Conservation (phyloP, 345 rosid species). For the Murraya paniculata region DNA sequence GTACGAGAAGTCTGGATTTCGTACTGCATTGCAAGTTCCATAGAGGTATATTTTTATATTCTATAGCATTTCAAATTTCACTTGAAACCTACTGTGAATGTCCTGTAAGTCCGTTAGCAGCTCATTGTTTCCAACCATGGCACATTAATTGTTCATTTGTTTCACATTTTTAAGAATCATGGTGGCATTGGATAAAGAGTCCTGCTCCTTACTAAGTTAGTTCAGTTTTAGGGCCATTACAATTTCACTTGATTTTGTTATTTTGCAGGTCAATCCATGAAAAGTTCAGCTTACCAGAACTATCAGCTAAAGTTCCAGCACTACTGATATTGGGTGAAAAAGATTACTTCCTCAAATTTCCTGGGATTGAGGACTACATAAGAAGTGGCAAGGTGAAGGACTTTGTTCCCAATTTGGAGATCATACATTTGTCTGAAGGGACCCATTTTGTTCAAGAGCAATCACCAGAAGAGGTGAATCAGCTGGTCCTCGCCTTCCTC, state of each 20-base stretch:
- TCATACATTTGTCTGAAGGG: constrained; percentile 46
- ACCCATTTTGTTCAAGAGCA: constrained; percentile 59
- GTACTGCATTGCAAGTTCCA: constrained; percentile 51
- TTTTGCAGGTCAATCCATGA: constrained; percentile 28
- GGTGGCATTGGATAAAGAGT: no score
- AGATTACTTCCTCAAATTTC: constrained; percentile 50
- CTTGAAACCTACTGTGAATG: background rate
- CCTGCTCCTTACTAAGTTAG: background rate
- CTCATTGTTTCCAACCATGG: background rate
- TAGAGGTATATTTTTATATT: constrained; percentile 35
- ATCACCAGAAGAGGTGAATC: constrained; percentile 43
- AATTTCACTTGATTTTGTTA: background rate
- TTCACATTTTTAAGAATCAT: background rate
- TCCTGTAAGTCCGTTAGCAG: background rate
- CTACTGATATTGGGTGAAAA: constrained; percentile 48
- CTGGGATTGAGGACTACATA: constrained; percentile 48
- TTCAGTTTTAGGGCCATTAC: background rate
- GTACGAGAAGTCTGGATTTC: constrained; percentile 60
- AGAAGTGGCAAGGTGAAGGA: constrained; percentile 41
- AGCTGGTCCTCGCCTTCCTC: constrained; percentile 44
- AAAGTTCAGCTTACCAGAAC: constrained; percentile 21
- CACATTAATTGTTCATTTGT: background rate
- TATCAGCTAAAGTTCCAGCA: constrained; percentile 36
- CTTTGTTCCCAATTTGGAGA: constrained; percentile 46
- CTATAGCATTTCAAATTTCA: background rate